These are phyloP conservation scores for Sordariomycetes sp. DNA, from an alignment of 2,329 filamentous ascomycete species.

Conservation along the genomic window DNA sequence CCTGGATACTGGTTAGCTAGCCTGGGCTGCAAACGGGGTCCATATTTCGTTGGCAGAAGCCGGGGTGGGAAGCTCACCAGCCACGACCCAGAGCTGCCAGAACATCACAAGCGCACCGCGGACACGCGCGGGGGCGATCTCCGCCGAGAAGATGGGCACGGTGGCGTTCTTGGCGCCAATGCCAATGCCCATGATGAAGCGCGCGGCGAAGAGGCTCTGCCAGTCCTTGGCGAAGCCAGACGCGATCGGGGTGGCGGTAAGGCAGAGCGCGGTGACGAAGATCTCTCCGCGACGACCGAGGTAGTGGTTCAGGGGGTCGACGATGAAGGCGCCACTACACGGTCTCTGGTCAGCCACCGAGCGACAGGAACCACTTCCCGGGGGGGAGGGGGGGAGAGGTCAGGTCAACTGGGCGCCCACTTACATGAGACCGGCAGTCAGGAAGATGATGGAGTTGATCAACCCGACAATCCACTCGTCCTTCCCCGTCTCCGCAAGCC, in stretches of 20 bases:
- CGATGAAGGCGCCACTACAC: conserved; percentile 13
- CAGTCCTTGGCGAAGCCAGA: conserved; percentile 46
- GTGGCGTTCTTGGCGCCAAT: conserved; percentile 41
- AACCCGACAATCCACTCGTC: conserved; percentile 27
- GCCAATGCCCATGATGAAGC: conserved; percentile 39
- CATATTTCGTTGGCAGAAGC: background rate
- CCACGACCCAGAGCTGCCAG: conserved; percentile 27
- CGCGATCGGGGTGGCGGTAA: conserved; percentile 40
- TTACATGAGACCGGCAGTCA: conserved; percentile 44
- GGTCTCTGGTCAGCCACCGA: background rate
- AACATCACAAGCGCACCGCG: conserved; percentile 39
- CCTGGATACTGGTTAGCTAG: conserved; percentile 10
- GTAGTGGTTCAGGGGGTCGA: conserved; percentile 41
- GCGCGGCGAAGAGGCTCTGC: conserved; percentile 34
- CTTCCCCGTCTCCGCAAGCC: conserved; percentile 19
- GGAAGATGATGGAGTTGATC: conserved; percentile 18
- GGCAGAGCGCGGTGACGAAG: conserved; percentile 45
- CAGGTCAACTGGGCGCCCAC: conserved; percentile 16
- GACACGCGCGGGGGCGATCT: conserved; percentile 34
- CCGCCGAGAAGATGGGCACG: conserved; percentile 38
- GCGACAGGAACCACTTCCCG: too few species aligned
- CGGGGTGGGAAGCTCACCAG: conserved; percentile 6
- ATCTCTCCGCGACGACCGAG: conserved; percentile 55
- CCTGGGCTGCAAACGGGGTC: background rate
- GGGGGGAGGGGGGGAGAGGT: conserved; percentile 33